Evolutionary conservation across 495 filamentous ascomycete species (phyloP).

Genomic region (Eremomyces bilateralis): DNA sequence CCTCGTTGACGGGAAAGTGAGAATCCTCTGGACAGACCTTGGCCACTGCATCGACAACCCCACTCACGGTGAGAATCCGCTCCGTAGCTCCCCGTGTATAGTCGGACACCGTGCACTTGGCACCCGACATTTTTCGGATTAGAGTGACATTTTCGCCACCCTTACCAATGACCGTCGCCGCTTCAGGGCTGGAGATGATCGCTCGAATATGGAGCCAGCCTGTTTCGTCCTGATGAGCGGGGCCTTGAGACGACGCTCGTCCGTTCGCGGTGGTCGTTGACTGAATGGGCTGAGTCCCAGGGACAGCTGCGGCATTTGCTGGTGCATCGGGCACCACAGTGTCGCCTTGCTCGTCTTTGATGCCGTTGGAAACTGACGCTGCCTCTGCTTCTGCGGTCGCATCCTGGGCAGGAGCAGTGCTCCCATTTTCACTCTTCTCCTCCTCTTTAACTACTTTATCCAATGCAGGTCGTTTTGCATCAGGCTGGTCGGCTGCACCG

Average conservation of each 20-base stretch:
- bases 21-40: slow-evolving; percentile 66
- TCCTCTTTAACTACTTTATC: slow-evolving; percentile 65
- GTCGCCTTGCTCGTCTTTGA: slow-evolving; percentile 32
- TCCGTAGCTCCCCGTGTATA: slow-evolving; percentile 92
- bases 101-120: slow-evolving; percentile 96
- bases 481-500: slow-evolving; percentile 73
- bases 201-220: slow-evolving; percentile 92
- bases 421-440: slow-evolving; percentile 19
- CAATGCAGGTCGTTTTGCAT: slow-evolving; percentile 88
- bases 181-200: slow-evolving; percentile 88
- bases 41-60: slow-evolving; percentile 81
- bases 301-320: slow-evolving; percentile 19
- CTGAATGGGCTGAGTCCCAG: slow-evolving; percentile 39
- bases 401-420: slow-evolving; percentile 23
- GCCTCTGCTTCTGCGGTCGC: slow-evolving; percentile 2
- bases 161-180: slow-evolving; percentile 94
- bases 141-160: slow-evolving; percentile 94
- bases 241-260: slow-evolving; percentile 29
- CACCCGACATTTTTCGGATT: slow-evolving; percentile 74
- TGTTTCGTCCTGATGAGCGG: slow-evolving; percentile 56
- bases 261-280: slow-evolving; percentile 34
- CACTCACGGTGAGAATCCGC: slow-evolving; percentile 90
- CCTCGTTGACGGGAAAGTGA: too few species aligned
- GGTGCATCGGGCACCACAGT: slow-evolving; percentile 59
- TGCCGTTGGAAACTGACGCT: slow-evolving; percentile 24